Percentiles rank a stretch among this genome's conserved stretches.
Conservation (phyloP, 495 filamentous ascomycete genomes). For the Hypoxylon cercidicola region DNA sequence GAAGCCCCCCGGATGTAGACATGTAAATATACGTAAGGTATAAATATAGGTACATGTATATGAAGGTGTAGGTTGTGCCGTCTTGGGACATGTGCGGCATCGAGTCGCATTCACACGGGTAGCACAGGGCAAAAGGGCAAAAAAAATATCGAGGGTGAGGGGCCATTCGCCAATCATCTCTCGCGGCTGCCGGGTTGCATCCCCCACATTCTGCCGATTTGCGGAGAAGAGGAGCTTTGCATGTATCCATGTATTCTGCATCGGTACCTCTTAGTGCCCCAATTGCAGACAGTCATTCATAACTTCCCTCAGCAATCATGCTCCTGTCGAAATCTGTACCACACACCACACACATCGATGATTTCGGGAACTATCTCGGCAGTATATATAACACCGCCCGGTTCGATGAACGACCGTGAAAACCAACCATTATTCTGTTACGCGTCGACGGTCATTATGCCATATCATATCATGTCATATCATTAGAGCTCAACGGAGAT, state of each 20-base stretch:
- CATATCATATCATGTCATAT: background rate
- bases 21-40: constrained; percentile 10
- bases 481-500: background rate
- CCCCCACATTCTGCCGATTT: constrained; percentile 43
- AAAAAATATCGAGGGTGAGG: constrained; percentile 34
- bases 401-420: too few relatives aligned
- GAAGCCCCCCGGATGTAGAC: constrained; percentile 8
- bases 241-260: constrained; percentile 1
- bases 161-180: constrained; percentile 35
- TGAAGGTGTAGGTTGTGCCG: constrained; percentile 18
- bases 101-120: constrained; percentile 14
- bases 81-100: constrained; percentile 2
- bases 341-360: too few relatives aligned
- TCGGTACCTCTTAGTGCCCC: background rate
- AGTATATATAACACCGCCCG: too few relatives aligned
- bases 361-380: too few relatives aligned
- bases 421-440: too few relatives aligned
- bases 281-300: too few relatives aligned
- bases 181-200: constrained; percentile 1
- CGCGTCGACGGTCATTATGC: background rate
- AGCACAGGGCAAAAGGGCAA: constrained; percentile 37
- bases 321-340: background rate
- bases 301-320: too few relatives aligned
- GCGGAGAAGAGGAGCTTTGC: constrained; percentile 34
- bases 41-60: constrained; percentile 1